phyloP scores from a whole-genome alignment of 2,329 filamentous ascomycete species.

The Orbilia blumenaviensis region DNA sequence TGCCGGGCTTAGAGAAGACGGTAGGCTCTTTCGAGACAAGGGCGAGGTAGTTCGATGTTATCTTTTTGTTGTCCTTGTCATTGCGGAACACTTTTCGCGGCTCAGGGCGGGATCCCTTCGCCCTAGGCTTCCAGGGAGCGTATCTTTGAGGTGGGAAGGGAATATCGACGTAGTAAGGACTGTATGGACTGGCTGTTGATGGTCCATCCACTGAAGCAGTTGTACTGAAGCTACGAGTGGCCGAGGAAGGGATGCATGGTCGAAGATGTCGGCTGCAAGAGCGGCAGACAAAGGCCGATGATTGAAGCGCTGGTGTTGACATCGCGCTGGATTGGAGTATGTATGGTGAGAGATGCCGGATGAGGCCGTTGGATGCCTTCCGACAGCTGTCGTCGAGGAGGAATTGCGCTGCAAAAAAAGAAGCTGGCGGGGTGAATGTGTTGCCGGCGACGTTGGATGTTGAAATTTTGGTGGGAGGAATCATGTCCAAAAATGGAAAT shows the following conservation, averaged over 20 bases:
- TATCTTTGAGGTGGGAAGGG: conserved; percentile 50
- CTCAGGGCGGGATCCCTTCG: conserved; percentile 40
- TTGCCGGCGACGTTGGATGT: conserved; percentile 40
- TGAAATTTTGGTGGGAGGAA: conserved; percentile 23
- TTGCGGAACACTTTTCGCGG: conserved; percentile 42
- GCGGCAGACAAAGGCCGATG: conserved; percentile 49
- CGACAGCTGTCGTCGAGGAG: conserved; percentile 12
- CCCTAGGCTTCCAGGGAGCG: conserved; percentile 29
- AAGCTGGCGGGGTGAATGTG: conserved; percentile 17
- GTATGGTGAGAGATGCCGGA: conserved; percentile 8
- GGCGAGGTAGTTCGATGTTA: conserved; percentile 38
- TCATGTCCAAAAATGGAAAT: conserved; percentile 8
- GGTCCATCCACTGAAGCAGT: conserved; percentile 19
- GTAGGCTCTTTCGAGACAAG: conserved; percentile 56
- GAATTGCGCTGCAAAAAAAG: not conserved
- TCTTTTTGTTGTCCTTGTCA: conserved; percentile 21
- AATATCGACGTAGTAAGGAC: conserved; percentile 48
- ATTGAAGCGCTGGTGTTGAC: conserved; percentile 29
- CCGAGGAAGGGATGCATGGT: conserved; percentile 10
- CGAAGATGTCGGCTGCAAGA: conserved; percentile 48
- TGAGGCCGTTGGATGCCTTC: conserved; percentile 20
- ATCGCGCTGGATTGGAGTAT: not conserved
- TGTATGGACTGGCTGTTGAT: conserved; percentile 35
- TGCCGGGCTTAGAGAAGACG: conserved; percentile 61
- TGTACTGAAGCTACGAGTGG: conserved; percentile 31